Conservation (phyloP, 192 early-diverging fungal genomes). For the Backusella australiensis region DNA sequence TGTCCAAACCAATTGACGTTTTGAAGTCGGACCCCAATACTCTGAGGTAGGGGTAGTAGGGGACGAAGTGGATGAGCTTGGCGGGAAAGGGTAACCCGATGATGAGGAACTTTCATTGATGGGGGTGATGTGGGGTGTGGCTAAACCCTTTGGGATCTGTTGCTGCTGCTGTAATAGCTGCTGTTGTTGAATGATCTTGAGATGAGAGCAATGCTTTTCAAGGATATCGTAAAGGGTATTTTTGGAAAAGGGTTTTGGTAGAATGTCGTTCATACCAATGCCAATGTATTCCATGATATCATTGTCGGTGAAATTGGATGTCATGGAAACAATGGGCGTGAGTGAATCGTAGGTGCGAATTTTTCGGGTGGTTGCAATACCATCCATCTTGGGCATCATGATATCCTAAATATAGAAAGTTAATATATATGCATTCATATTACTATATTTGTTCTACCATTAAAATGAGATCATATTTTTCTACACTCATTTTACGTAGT, state of each 20-base stretch:
- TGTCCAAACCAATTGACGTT: neutral
- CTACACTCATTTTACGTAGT: constrained; percentile 53
- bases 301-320: constrained; percentile 60
- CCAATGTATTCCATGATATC: constrained; percentile 67
- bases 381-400: constrained; percentile 71
- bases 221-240: constrained; percentile 49
- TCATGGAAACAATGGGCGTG: constrained; percentile 79
- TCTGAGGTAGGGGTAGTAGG: neutral
- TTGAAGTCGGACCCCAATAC: neutral
- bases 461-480: constrained; percentile 74
- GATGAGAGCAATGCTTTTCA: constrained; percentile 57
- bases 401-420: constrained; percentile 49
- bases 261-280: constrained; percentile 73
- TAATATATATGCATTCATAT: neutral
- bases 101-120: neutral
- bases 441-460: constrained; percentile 45
- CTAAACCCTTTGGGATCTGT: neutral
- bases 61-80: neutral
- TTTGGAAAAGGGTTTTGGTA: constrained; percentile 69
- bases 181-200: constrained; percentile 38
- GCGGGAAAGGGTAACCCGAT: neutral
- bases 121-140: neutral
- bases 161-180: neutral
- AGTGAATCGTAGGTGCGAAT: constrained; percentile 67
- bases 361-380: constrained; percentile 62